Percentiles rank a stretch among this genome's conserved stretches.
Conservation (phyloP, 2,329 filamentous ascomycete genomes). For the Talaromyces piceae region DNA sequence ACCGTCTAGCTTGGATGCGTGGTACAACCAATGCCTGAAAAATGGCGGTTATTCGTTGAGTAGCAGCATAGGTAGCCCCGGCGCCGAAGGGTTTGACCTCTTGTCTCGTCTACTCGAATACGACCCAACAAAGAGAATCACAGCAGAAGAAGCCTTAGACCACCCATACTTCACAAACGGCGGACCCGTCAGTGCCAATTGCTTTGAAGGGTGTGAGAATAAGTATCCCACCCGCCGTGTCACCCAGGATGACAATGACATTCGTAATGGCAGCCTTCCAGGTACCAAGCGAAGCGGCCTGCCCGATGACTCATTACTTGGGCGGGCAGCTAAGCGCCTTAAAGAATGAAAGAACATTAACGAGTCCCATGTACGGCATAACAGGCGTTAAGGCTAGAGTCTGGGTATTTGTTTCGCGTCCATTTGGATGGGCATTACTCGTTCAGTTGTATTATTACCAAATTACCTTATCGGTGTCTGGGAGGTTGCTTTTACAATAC, state of each 20-base stretch:
- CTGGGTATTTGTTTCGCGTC: neutral
- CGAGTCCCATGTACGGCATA: neutral
- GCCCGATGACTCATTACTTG: constrained; percentile 68
- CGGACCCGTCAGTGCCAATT: constrained; percentile 66
- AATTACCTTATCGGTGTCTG: too few species aligned
- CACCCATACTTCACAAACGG: constrained; percentile 79
- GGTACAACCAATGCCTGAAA: constrained; percentile 67
- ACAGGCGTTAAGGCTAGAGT: neutral
- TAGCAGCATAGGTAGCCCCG: constrained; percentile 50
- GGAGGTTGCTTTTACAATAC: too few species aligned
- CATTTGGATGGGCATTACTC: neutral
- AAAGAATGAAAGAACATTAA: constrained; percentile 35
- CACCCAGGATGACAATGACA: constrained; percentile 92
- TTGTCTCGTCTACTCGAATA: constrained; percentile 82
- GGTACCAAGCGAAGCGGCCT: constrained; percentile 85
- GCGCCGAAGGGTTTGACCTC: constrained; percentile 71
- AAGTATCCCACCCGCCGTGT: constrained; percentile 88
- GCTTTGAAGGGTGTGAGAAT: constrained; percentile 80
- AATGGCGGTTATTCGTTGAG: constrained; percentile 46
- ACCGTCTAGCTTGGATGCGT: constrained; percentile 62
- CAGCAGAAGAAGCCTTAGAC: constrained; percentile 78
- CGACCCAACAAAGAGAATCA: constrained; percentile 80
- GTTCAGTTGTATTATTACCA: neutral
- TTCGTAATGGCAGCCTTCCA: constrained; percentile 78
- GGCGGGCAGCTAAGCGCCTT: constrained; percentile 47